Evolutionary conservation across 2,329 filamentous ascomycete genomes (phyloP).

Genomic region (Epichloe glyceriae): DNA sequence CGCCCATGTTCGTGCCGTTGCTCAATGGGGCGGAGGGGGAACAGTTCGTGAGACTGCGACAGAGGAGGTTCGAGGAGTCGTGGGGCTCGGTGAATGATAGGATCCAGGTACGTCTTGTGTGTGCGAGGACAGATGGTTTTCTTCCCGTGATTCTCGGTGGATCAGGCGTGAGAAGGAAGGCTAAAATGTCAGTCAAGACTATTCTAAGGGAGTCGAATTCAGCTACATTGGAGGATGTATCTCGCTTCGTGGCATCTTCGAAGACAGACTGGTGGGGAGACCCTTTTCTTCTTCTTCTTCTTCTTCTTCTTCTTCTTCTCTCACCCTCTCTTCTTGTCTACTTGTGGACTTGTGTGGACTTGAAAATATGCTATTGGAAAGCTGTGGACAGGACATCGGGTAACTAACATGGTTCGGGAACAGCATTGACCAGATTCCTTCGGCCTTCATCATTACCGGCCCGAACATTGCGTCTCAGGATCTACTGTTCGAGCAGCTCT

Average conservation of each 20-base stretch:
- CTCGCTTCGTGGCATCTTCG: constrained; percentile 37
- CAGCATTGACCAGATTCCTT: constrained; percentile 42
- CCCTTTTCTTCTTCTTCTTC: no score
- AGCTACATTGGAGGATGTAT: constrained; percentile 45
- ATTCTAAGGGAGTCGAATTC: constrained; percentile 49
- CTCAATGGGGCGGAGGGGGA: constrained; percentile 40
- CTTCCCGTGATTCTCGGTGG: neutral
- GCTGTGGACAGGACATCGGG: neutral
- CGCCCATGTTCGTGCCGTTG: constrained; percentile 35
- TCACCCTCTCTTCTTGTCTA: neutral
- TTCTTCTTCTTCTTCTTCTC: no score
- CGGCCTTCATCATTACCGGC: constrained; percentile 63
- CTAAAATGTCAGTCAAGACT: constrained; percentile 20
- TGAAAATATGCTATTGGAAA: neutral
- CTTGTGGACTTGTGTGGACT: neutral
- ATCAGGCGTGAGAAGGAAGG: neutral
- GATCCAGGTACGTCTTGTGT: constrained; percentile 33
- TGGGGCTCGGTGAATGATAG: constrained; percentile 53
- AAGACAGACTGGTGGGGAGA: constrained; percentile 17
- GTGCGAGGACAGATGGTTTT: neutral
- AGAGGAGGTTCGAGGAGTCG: constrained; percentile 44
- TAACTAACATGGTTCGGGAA: neutral
- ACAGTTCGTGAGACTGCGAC: constrained; percentile 37
- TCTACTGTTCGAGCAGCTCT: constrained; percentile 59
- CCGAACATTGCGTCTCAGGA: constrained; percentile 67